Base-by-base conservation (phyloP, 1,284 basidiomycete species). In the Trichosporon sp. region DNA sequence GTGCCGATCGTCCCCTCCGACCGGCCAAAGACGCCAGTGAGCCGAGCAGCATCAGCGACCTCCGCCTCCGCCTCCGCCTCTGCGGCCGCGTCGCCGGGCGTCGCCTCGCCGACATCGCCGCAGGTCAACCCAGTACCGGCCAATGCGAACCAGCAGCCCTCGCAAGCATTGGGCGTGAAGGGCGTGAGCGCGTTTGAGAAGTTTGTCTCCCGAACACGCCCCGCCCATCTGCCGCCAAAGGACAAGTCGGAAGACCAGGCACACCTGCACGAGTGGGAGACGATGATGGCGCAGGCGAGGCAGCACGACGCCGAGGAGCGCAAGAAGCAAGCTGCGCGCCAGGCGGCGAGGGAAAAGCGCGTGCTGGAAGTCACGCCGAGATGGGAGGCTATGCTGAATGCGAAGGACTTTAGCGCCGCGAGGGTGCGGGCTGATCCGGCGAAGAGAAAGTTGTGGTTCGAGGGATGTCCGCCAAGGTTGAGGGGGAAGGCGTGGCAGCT, bases 181-280 rank as follows among this genome's bases (percentile, higher is more conserved):
- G 73, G 74, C 29, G 29, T 65, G 19, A 70, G 66, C 19, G 74
- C 77, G 13, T 71, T 81, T 34, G 81, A 83, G 37, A 78, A 80
- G 61, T 77, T 83, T 56, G 71, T 80, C 19, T 80, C 78, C n/a
- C 77, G 81, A 19, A 83, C 82, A 4, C 84, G 93, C 25, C 92
- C 91, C 19, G 81, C 85, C 5, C 90, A 88, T 76, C 82, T 96
- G 9, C 94, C 93, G 19, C 93, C 93, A 0, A 96, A 96, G 77
- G 82, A 82, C 61, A 86, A 86, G 63, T 77, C 84, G 58, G 94
- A 96, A 78, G 93, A 96, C 75, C 81, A 85, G 63, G 89, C 87
- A 69, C 93, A 97, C 80, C 83, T 92, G 74, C 87, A 88, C 29
- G 90, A 90, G 73, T 97, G 93, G 91, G 87, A 92, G 74, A 80